Evolutionary conservation across 805 yeast species (phyloP), one percentile per base, ranked within the genome.

Genomic region (Danielia reshetovae): DNA sequence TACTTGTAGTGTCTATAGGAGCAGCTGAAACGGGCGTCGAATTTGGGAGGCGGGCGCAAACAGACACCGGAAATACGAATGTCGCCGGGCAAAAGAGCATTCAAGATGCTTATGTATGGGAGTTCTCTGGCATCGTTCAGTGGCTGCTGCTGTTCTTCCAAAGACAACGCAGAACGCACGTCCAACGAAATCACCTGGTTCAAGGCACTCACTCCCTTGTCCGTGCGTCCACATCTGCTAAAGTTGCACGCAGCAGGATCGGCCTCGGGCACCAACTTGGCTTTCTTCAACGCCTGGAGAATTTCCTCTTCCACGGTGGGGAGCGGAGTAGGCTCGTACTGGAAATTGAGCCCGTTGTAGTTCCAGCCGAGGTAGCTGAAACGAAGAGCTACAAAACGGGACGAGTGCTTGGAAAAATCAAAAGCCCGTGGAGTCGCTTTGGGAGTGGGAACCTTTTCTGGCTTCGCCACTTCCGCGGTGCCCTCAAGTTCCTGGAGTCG

Each of bases 121-220:
- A 89, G 58, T 54, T 90, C 98, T 40, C 63, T 68, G 1, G 21
- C 35, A 54, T 93, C 97, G 49, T 72, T 74, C 0, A 36, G 57
- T 0, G 77, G 68, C 37, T 75, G 70, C 8, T 30, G 13, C 42
- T 87, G 88, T 32, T 86, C 85, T 29, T 81, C 89, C 1, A 50
- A 47, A 0, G 76, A 52, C 26, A 93, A 59, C 15, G 68, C 65
- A 0, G 96, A 86, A 45, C 98, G 70, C 18, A 90, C 80, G 11
- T 68, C 60, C 24, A 93, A 61, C 1, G 96, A 81, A 4, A 93
- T 81, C 2, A 93, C 97, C 59, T 93, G 98, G 45, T 86, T 85
- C 81, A 93, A 76, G 0, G 98, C 98, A 63, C 96, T 85, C 10
- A 90, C 97, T n/a, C 97, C 97, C 46, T 77, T 78, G 52, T 90